Base-by-base conservation (phyloP, 495 filamentous ascomycete genomes). In the Penicillium parvum region DNA sequence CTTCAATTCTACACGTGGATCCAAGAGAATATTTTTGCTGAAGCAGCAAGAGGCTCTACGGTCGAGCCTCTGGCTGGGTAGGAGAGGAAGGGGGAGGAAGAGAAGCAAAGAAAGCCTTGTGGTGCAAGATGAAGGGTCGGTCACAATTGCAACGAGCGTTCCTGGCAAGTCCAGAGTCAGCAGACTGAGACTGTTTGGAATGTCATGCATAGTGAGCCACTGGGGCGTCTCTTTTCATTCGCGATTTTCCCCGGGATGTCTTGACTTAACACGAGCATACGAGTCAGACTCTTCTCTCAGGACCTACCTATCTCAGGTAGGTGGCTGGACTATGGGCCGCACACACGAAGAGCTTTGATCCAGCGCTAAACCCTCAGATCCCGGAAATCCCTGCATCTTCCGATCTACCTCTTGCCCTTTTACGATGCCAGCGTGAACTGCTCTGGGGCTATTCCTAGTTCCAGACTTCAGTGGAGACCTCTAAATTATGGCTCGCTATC, bases 121-220 rank as follows among this genome's bases (percentile, higher is more conserved):
- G n/a, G 29, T 18, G 38, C 34, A 42, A 43, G 16, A 52, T 37
- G 39, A 51, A 55, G 39, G 26, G 21, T 45, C 22, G 39, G 53
- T 49, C 53, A 47, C 47, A 57, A 57, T 60, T 19, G 35, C 43
- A 60, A 57, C 29, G 34, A 38, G 36, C 47, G 46, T 57, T 41
- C 45, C 55, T 55, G 49, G 48, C 43, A 37, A 36, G 25, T 39
- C 32, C 30, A 37, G 14, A 56, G 55, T 56, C 56, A 45, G 46
- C 49, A 47, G 52, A 38, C 17, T 26, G 22, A 32, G 34, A 34
- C 28, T 32, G 12, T 23, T 37, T 28, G 35, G 43, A 39, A 33
- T 46, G 35, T 53, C 33, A 20, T 22, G 19, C 19, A 30, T 33
- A 23, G 32, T 21, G 7, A 7, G 28, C 38, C 19, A 26, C 15